Conservation (phyloP, 441 rosid species). For the Corymbia calophylla region DNA sequence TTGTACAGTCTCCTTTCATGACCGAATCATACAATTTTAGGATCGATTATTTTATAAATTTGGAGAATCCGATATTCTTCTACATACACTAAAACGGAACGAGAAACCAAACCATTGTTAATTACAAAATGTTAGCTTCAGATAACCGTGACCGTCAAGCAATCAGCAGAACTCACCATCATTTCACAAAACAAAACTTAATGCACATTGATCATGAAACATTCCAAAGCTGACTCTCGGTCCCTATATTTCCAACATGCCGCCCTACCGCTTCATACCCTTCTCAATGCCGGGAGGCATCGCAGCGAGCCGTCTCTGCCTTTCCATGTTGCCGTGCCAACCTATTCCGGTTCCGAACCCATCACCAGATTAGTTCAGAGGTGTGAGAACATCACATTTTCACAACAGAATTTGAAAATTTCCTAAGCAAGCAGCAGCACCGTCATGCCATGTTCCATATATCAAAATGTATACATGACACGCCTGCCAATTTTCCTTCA, state of each 20-base stretch:
- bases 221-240: not conserved
- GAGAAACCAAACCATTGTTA: not conserved
- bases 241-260: not conserved
- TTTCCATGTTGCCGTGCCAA: conserved; percentile 5
- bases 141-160: not conserved
- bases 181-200: not conserved
- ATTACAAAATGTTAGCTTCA: not conserved
- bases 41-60: not conserved
- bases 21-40: not conserved
- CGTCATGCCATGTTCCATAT: not conserved
- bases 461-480: not conserved
- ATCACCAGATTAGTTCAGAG: not conserved
- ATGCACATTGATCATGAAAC: not conserved
- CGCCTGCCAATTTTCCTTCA: not conserved
- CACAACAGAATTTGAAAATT: not conserved
- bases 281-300: not conserved
- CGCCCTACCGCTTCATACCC: not conserved
- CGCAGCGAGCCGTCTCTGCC: not conserved
- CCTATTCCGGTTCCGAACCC: not conserved
- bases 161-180: not conserved
- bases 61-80: not conserved
- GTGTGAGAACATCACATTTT: not conserved
- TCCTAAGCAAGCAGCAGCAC: not conserved
- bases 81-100: not conserved
- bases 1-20: not conserved